Conservation (phyloP, 805 yeast genomes). For the Candida ponderosae region DNA sequence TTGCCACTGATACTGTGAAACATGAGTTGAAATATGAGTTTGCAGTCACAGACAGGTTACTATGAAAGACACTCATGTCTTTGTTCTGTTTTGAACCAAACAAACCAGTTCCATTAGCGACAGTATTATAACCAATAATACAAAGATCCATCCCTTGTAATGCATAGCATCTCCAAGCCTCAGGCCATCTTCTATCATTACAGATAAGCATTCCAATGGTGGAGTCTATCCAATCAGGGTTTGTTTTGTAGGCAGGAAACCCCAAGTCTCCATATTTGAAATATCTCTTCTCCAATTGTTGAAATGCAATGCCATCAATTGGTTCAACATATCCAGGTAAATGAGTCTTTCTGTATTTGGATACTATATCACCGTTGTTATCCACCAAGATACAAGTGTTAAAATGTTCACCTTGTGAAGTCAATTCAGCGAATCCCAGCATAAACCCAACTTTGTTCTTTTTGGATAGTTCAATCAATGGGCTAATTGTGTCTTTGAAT, state of each 20-base stretch:
- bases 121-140: constrained; percentile 29
- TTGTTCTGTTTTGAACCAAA: constrained; percentile 25
- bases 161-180: constrained; percentile 32
- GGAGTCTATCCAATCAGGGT: constrained; percentile 27
- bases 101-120: constrained; percentile 25
- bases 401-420: constrained; percentile 27
- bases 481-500: constrained; percentile 19
- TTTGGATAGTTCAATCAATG: constrained; percentile 25
- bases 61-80: constrained; percentile 23
- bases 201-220: constrained; percentile 31
- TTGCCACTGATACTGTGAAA: constrained; percentile 27
- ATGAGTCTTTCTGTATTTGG: constrained; percentile 29
- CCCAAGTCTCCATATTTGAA: constrained; percentile 30
- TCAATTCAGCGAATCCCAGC: constrained; percentile 30
- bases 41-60: constrained; percentile 25
- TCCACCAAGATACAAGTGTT: constrained; percentile 26
- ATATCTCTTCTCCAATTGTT: constrained; percentile 31
- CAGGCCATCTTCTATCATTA: constrained; percentile 35
- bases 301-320: constrained; percentile 21
- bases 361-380: constrained; percentile 21
- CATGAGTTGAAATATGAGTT: constrained; percentile 28
- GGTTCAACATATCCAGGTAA: constrained; percentile 30
- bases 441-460: constrained; percentile 22
- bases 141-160: constrained; percentile 33
- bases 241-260: constrained; percentile 25